Conservation (phyloP, 768 basidiomycete genomes). For the Pleurotus salmoneostramineus region DNA sequence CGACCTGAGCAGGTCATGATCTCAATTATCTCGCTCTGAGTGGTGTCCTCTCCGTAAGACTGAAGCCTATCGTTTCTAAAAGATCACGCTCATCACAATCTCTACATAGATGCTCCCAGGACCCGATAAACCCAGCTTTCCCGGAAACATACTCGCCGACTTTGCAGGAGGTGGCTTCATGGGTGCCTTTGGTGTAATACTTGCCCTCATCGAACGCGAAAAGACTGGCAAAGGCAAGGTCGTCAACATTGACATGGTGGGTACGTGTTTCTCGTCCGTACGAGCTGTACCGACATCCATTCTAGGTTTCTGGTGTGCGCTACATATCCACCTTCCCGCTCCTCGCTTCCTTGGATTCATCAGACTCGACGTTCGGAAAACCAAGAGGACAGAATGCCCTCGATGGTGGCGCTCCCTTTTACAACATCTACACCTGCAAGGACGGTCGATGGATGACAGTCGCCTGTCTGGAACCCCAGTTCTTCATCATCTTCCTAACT, state of each 20-base stretch:
- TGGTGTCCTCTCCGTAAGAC: conserved; percentile 61
- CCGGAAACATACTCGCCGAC: conserved; percentile 75
- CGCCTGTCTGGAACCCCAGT: conserved; percentile 71
- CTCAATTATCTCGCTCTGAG: conserved; percentile 82
- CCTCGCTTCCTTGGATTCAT: conserved; percentile 33
- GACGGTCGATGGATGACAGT: conserved; percentile 76
- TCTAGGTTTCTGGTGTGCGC: conserved; percentile 72
- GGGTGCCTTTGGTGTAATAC: conserved; percentile 68
- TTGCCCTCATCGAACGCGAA: conserved; percentile 67
- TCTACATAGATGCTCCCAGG: conserved; percentile 62
- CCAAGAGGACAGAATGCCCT: conserved; percentile 56
- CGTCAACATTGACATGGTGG: conserved; percentile 74
- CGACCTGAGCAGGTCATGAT: no score
- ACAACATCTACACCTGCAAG: conserved; percentile 67
- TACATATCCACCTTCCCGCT: conserved; percentile 76
- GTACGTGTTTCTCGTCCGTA: conserved; percentile 1
- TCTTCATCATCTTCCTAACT: conserved; percentile 60
- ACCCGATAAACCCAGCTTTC: conserved; percentile 62
- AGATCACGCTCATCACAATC: neutral
- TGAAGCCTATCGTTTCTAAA: neutral
- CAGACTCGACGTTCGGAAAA: conserved; percentile 29
- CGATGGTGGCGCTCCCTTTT: conserved; percentile 79
- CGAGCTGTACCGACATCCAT: neutral
- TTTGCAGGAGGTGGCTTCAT: conserved; percentile 80
- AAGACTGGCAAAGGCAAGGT: conserved; percentile 70